Evolutionary conservation across 106 monocot species (phyloP).

Genomic region (Dendrobium catenatum): DNA sequence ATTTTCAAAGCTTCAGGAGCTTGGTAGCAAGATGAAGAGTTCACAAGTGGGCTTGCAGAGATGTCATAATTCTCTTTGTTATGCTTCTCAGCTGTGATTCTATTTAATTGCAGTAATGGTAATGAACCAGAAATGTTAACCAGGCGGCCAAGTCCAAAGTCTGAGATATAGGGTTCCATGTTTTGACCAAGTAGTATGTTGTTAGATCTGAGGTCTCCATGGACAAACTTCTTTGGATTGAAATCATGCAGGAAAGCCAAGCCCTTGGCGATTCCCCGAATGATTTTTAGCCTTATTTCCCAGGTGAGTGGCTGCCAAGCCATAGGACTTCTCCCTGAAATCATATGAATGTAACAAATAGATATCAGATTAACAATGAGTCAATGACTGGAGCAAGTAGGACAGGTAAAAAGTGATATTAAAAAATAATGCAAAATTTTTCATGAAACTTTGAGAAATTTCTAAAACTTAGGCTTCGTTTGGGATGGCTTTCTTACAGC

Average conservation of each 20-base stretch:
- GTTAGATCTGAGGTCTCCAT: constrained; percentile 76
- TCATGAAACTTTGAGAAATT: too few species aligned
- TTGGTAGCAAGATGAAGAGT: constrained; percentile 48
- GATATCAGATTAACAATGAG: too few species aligned
- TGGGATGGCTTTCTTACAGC: too few species aligned
- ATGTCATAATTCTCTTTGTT: constrained; percentile 27
- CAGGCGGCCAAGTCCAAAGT: constrained; percentile 73
- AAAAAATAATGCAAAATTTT: too few species aligned
- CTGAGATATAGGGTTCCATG: constrained; percentile 68
- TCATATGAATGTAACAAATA: background rate
- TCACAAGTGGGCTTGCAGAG: constrained; percentile 39
- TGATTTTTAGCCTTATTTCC: constrained; percentile 58
- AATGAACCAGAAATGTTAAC: constrained; percentile 57
- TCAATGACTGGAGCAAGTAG: too few species aligned
- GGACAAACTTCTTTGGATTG: constrained; percentile 87
- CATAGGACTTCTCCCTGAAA: constrained; percentile 46
- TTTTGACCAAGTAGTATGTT: constrained; percentile 69
- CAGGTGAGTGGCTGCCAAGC: constrained; percentile 42
- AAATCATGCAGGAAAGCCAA: constrained; percentile 73
- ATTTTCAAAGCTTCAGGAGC: constrained; percentile 74
- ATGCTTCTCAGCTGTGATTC: constrained; percentile 31
- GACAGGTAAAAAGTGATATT: too few species aligned
- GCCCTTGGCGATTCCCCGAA: constrained; percentile 68
- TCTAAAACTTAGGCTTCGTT: too few species aligned
- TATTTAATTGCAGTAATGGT: constrained; percentile 38